A percentile compares a stretch with the other conserved stretches of the same genome.
Conservation (phyloP, 768 basidiomycete genomes). For the Lactarius vividus region DNA sequence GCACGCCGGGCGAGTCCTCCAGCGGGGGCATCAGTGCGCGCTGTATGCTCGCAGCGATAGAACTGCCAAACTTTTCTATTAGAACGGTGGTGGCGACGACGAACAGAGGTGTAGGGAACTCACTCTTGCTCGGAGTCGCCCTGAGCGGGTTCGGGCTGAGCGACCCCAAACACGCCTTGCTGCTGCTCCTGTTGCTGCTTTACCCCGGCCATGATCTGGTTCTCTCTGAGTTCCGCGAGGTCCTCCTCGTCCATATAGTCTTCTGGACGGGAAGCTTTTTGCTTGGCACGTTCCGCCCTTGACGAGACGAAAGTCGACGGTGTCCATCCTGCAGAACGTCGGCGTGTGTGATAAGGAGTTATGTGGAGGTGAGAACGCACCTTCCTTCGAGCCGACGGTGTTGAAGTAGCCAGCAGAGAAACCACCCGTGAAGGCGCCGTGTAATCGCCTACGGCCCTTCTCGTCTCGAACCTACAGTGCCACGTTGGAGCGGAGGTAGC, state of each 20-base stretch:
- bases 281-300: slow-evolving; percentile 66
- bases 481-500: slow-evolving; percentile 24
- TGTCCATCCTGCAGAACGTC: slow-evolving; percentile 74
- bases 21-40: slow-evolving; percentile 69
- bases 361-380: slow-evolving; percentile 36
- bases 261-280: slow-evolving; percentile 64
- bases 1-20: slow-evolving; percentile 77
- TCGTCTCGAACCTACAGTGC: slow-evolving; percentile 78
- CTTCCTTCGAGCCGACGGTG: slow-evolving; percentile 93
- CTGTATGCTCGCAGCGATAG: slow-evolving; percentile 60
- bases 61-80: slow-evolving; percentile 39
- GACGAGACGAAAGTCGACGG: slow-evolving; percentile 94
- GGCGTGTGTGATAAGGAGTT: neutral
- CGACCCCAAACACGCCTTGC: slow-evolving; percentile 66
- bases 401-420: slow-evolving; percentile 99
- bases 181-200: slow-evolving; percentile 73
- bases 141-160: slow-evolving; percentile 49
- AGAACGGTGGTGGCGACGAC: neutral
- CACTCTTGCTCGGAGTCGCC: slow-evolving; percentile 51
- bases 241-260: slow-evolving; percentile 99
- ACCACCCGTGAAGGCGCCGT: slow-evolving; percentile 98
- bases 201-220: slow-evolving; percentile 55
- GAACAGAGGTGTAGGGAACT: slow-evolving; percentile 30
- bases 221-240: slow-evolving; percentile 74
- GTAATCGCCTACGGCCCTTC: slow-evolving; percentile 86